A percentile compares a stretch with the other conserved stretches of the same genome.
Evolutionary conservation across 805 yeast genomes (phyloP).

Genomic region (Ogataea allantospora): DNA sequence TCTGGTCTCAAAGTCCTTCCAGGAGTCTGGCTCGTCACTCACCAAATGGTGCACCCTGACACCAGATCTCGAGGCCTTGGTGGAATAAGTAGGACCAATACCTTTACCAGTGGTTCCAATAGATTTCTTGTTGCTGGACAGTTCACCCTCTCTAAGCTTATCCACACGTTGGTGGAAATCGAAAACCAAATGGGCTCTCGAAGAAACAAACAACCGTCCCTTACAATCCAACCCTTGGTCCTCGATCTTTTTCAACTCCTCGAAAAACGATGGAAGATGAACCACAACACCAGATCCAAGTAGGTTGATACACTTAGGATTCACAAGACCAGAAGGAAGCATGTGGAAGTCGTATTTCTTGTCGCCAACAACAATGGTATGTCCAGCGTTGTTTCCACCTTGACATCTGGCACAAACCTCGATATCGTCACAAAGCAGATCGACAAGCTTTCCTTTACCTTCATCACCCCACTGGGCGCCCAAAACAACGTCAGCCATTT

Average conservation of each 20-base stretch:
- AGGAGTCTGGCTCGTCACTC: slow-evolving; percentile 82
- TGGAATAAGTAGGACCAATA: slow-evolving; percentile 96
- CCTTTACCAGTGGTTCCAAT: slow-evolving; percentile 99
- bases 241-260: slow-evolving; percentile 79
- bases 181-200: slow-evolving; percentile 94
- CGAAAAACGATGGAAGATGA: slow-evolving; percentile 89
- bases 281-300: slow-evolving; percentile 96
- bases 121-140: slow-evolving; percentile 72
- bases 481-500: slow-evolving; percentile 83
- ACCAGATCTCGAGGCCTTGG: slow-evolving; percentile 96
- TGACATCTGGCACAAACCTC: slow-evolving; percentile 97
- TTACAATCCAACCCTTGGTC: slow-evolving; percentile 75
- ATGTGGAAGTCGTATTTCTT: slow-evolving; percentile 96
- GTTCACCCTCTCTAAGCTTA: slow-evolving; percentile 90
- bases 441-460: slow-evolving; percentile 98
- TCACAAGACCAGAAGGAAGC: slow-evolving; percentile 97
- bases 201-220: slow-evolving; percentile 80
- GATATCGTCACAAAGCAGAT: slow-evolving; percentile 87
- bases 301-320: slow-evolving; percentile 84
- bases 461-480: slow-evolving; percentile 99
- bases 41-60: slow-evolving; percentile 95
- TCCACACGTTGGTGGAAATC: slow-evolving; percentile 98
- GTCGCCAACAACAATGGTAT: slow-evolving; percentile 89
- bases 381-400: slow-evolving; percentile 99
- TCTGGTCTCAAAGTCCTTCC: slow-evolving; percentile 84